Evolutionary conservation across 257 asterid genomes (phyloP).

Genomic region (Galeopsis tetrahit): DNA sequence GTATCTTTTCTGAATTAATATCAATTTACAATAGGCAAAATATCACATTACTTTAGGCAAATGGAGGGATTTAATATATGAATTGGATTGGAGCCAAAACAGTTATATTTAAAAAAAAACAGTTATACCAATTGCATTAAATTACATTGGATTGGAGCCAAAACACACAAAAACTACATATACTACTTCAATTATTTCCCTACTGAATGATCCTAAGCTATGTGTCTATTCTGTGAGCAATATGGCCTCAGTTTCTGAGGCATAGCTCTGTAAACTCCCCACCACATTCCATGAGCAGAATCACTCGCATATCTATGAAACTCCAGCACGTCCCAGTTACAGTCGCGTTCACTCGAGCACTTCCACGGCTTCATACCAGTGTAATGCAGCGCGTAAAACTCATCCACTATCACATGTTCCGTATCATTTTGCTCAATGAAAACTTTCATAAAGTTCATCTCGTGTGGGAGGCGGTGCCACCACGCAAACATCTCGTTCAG

Average conservation of each 20-base stretch:
- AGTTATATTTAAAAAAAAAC: too few relatives aligned
- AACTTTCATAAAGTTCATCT: slow-evolving; percentile 61
- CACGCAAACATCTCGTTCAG: slow-evolving; percentile 71
- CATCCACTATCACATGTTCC: slow-evolving; percentile 38
- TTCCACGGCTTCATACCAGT: slow-evolving; percentile 91
- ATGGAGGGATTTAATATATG: too few relatives aligned
- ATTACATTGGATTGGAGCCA: not conserved
- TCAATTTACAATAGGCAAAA: too few relatives aligned
- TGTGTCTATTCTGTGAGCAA: slow-evolving; percentile 42
- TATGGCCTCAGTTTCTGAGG: slow-evolving; percentile 51
- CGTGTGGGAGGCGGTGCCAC: slow-evolving; percentile 83
- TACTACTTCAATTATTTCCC: not conserved
- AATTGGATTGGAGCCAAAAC: too few relatives aligned
- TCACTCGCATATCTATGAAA: slow-evolving; percentile 63
- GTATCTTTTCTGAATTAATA: not conserved
- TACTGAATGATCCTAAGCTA: slow-evolving; percentile 9
- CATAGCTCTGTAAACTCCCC: slow-evolving; percentile 61
- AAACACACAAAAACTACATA: not conserved
- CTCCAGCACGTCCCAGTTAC: slow-evolving; percentile 67
- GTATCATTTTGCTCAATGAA: slow-evolving; percentile 39
- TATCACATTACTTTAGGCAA: too few relatives aligned
- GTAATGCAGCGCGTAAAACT: slow-evolving; percentile 67
- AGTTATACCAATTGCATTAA: not conserved
- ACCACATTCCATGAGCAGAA: slow-evolving; percentile 71
- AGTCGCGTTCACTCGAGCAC: slow-evolving; percentile 62